Evolutionary conservation across 768 basidiomycete species (phyloP).

Genomic region (Pleurotus citrinopileatus): DNA sequence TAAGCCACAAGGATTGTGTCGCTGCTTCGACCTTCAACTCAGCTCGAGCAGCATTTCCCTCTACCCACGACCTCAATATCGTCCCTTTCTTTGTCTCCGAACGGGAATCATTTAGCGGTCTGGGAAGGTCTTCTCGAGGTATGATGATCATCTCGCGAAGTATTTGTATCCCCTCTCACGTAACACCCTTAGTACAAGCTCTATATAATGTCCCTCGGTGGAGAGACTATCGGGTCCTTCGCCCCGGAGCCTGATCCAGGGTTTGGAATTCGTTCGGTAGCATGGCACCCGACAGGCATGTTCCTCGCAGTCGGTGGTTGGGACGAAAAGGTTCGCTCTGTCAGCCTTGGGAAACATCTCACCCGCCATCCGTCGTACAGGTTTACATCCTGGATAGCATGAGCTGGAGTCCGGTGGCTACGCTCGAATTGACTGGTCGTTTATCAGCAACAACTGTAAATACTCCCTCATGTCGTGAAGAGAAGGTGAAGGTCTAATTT

Average conservation of each 20-base stretch:
- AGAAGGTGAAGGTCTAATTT: background rate
- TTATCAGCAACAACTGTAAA: constrained; percentile 58
- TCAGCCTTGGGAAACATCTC: background rate
- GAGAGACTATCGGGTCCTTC: constrained; percentile 63
- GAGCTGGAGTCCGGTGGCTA: constrained; percentile 68
- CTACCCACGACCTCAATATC: constrained; percentile 71
- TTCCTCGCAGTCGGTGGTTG: constrained; percentile 84
- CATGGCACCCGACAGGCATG: constrained; percentile 86
- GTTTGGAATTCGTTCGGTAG: constrained; percentile 73
- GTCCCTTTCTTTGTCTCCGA: constrained; percentile 73
- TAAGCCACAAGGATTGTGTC: constrained; percentile 29
- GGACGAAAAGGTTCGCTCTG: constrained; percentile 72
- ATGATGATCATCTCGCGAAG: constrained; percentile 16
- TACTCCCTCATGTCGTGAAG: constrained; percentile 10
- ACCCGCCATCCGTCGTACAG: constrained; percentile 31
- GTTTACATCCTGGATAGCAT: constrained; percentile 72
- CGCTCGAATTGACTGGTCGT: constrained; percentile 59
- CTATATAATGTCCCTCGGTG: constrained; percentile 64
- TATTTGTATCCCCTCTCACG: background rate
- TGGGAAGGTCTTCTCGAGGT: constrained; percentile 91
- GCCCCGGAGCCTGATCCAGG: constrained; percentile 75
- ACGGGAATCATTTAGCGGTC: constrained; percentile 69
- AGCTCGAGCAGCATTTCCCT: constrained; percentile 67
- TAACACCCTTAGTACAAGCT: constrained; percentile 63
- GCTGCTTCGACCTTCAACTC: constrained; percentile 6